Evolutionary conservation across 345 rosid species (phyloP).

Genomic region (Microcos paniculata): DNA sequence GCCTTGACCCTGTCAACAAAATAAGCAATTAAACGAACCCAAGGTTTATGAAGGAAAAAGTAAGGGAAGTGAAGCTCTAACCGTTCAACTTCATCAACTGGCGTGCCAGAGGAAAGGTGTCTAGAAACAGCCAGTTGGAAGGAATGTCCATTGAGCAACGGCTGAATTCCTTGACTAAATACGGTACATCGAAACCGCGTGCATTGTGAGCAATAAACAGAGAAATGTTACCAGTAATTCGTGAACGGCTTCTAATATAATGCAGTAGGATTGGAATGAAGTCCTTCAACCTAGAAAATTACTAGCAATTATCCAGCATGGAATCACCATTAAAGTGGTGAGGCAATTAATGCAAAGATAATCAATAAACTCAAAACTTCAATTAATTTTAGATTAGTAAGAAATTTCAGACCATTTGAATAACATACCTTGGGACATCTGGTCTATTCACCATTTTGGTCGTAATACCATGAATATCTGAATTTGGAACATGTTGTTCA

Average conservation of each 20-base stretch:
- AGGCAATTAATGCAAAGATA: neutral
- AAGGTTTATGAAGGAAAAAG: neutral
- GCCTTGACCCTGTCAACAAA: slow-evolving; percentile 7
- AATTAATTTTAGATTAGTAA: too few relatives aligned
- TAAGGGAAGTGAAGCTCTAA: neutral
- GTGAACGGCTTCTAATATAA: neutral
- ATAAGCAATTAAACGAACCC: neutral
- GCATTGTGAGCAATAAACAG: slow-evolving; percentile 3
- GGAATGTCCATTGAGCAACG: slow-evolving; percentile 20
- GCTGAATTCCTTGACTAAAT: slow-evolving; percentile 20
- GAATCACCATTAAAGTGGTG: neutral
- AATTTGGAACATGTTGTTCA: too few relatives aligned
- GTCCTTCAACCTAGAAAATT: slow-evolving; percentile 13
- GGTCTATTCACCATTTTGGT: slow-evolving; percentile 7
- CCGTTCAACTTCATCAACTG: slow-evolving; percentile 17
- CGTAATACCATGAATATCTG: too few relatives aligned
- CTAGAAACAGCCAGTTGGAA: slow-evolving; percentile 18
- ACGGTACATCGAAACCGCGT: slow-evolving; percentile 22
- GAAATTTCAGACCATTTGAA: too few relatives aligned
- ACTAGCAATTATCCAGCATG: neutral
- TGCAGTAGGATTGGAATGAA: slow-evolving; percentile 10
- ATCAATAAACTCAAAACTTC: neutral
- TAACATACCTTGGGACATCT: slow-evolving; percentile 7
- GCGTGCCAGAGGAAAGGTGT: slow-evolving; percentile 18
- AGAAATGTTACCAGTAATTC: neutral